phyloP scores from a whole-genome alignment of 306 rosid species.

The Cicer cuneatum region DNA sequence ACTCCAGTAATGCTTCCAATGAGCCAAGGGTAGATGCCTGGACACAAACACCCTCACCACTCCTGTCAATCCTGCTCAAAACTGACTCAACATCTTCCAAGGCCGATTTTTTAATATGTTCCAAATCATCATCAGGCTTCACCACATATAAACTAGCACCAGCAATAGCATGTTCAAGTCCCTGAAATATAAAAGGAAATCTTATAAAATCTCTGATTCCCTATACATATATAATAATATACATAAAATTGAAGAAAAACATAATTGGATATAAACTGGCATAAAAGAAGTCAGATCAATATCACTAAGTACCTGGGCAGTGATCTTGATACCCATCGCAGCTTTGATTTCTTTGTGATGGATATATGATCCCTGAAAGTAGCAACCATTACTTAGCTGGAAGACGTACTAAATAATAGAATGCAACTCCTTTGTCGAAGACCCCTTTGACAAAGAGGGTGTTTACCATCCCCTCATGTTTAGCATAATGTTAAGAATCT shows the following conservation, averaged over 20 bases:
- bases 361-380: constrained; percentile 83
- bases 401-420: constrained; percentile 19
- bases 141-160: constrained; percentile 90
- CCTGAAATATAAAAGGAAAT: constrained; percentile 57
- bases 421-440: constrained; percentile 7
- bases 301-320: constrained; percentile 78
- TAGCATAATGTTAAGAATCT: constrained; percentile 2
- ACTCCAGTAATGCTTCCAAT: constrained; percentile 93
- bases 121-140: constrained; percentile 84
- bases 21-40: constrained; percentile 98
- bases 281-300: constrained; percentile 30
- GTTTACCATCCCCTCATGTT: constrained; percentile 22
- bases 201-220: constrained; percentile 18
- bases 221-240: not conserved
- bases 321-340: constrained; percentile 95
- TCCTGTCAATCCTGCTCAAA: constrained; percentile 86
- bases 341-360: constrained; percentile 98
- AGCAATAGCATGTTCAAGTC: constrained; percentile 97
- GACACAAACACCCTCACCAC: constrained; percentile 97
- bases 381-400: constrained; percentile 33
- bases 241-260: constrained; percentile 11
- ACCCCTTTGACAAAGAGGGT: not conserved
- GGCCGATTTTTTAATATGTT: constrained; percentile 69
- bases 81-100: constrained; percentile 89
- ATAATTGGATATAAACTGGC: constrained; percentile 20